Base-by-base conservation (phyloP, 2,329 filamentous ascomycete species). In the Tolypocladium ovalisporum region DNA sequence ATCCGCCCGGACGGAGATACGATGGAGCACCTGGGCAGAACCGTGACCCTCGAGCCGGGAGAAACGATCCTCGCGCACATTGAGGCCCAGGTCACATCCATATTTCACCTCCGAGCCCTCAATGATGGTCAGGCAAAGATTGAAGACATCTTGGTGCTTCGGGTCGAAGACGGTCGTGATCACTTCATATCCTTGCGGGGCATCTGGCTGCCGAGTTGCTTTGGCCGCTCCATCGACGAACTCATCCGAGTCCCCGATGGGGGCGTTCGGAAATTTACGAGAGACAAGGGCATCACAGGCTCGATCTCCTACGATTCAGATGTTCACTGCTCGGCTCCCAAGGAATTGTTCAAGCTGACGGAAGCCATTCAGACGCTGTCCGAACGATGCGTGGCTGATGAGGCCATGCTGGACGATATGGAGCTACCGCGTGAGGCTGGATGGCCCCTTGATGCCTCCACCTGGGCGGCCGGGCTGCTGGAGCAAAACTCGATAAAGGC, bases 311-410 rank as follows among this genome's bases (percentile, higher is more conserved):
- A 78, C 65, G 79, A 76, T 66, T 78, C 73, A 42, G 82, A 79
- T 59, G 81, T 89, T 61, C 84, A 84, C 67, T 86, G 87, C 68
- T 93, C 91, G 13, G 91, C 91, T 1, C 93, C 94, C 1, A 85
- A 89, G 60, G 93, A 97, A 70, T 78, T 97, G 10, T 95, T 96
- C 73, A 86, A 87, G 67, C 81, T 99, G 66, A 97, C 91, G 6
- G 90, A 96, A 69, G 83, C 86, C 13, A 80, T 96, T 19, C 82
- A 83, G 64, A 76, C 70, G 8, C 71, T 84, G 44, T 77, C 76
- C 3, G 83, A 84, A 62, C 76, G 82, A 24, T 78, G 75, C 32
- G 69, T 81, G 9, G 84, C 84, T 0, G 84, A 87, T 54, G 79
- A 81, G 60, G 80, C 80, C 56, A 86, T 87, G 78, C 71, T 87